phyloP scores from a whole-genome alignment of 225 moss, liverwort and hornwort genomes.

The Bryum argenteum region DNA sequence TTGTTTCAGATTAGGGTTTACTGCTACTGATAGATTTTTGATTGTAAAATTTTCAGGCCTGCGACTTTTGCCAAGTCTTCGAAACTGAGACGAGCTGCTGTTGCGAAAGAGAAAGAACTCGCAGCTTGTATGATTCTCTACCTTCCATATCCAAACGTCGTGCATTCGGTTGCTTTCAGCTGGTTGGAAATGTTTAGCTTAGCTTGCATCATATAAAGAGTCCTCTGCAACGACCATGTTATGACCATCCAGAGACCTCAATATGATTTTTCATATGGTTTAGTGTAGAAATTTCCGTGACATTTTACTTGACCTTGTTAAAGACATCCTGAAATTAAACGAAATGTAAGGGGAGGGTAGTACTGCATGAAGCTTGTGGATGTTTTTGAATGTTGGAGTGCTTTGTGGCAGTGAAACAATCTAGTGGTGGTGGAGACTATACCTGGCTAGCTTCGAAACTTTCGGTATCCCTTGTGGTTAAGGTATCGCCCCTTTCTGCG shows the following conservation, averaged over 20 bases:
- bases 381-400: not conserved
- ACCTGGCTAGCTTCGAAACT: conserved; percentile 38
- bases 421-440: conserved; percentile 31
- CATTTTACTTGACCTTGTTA: no score
- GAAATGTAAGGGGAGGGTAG: not conserved
- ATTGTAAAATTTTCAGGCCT: conserved; percentile 53
- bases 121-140: conserved; percentile 38
- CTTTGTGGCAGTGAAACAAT: conserved; percentile 49
- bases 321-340: no score
- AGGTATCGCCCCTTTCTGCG: conserved; percentile 30
- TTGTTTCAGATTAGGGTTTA: conserved; percentile 15
- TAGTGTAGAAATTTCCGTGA: no score
- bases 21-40: not conserved
- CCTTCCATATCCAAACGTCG: not conserved
- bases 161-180: conserved; percentile 8
- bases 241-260: no score
- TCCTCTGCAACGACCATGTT: no score
- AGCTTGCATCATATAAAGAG: no score
- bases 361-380: not conserved
- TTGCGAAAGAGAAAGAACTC: conserved; percentile 81
- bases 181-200: no score
- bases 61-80: conserved; percentile 88
- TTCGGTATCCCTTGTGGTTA: conserved; percentile 38
- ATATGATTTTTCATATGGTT: no score
- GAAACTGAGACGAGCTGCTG: conserved; percentile 78